These are phyloP conservation scores for Malbranchea zuffiana DNA, from an alignment of 2,329 filamentous ascomycete species.

Conservation along the genomic window DNA sequence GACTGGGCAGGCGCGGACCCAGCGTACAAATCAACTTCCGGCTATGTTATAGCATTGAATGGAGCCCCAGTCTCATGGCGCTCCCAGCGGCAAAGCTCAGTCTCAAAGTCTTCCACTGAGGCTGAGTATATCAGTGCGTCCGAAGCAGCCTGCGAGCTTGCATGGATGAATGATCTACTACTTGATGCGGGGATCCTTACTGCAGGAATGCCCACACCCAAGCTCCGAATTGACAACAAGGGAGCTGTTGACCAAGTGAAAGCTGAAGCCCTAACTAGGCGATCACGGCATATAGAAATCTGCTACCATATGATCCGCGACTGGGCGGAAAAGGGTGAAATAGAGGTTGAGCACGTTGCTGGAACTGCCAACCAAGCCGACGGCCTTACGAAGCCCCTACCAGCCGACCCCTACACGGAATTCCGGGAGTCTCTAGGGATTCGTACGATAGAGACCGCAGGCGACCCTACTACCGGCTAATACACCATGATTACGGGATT, in stretches of 20 bases:
- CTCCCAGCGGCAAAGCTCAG: neutral
- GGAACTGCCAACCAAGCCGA: neutral
- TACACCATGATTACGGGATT: too few relatives aligned
- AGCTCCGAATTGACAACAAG: slow-evolving; percentile 2
- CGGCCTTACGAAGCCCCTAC: neutral
- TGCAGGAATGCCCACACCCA: neutral
- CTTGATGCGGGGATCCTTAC: neutral
- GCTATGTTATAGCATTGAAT: too few relatives aligned
- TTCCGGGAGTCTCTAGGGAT: neutral
- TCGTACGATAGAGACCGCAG: neutral
- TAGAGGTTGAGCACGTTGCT: neutral
- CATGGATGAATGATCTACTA: slow-evolving; percentile 3
- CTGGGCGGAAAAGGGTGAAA: slow-evolving; percentile 1
- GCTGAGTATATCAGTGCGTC: slow-evolving; percentile 5
- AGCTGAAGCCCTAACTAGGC: slow-evolving; percentile 3
- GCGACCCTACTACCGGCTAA: too few relatives aligned
- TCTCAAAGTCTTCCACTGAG: slow-evolving; percentile 4
- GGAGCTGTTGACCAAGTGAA: slow-evolving; percentile 4
- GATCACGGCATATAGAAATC: slow-evolving; percentile 3
- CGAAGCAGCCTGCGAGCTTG: slow-evolving; percentile 3
- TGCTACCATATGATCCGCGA: slow-evolving; percentile 1
- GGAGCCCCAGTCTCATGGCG: too few relatives aligned
- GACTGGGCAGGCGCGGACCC: neutral
- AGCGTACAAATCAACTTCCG: too few relatives aligned
- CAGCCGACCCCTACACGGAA: neutral